Evolutionary conservation across 352 stramenopile genomes (phyloP), one percentile per base, ranked within the genome.

Genomic region (Pythium aristosporum): DNA sequence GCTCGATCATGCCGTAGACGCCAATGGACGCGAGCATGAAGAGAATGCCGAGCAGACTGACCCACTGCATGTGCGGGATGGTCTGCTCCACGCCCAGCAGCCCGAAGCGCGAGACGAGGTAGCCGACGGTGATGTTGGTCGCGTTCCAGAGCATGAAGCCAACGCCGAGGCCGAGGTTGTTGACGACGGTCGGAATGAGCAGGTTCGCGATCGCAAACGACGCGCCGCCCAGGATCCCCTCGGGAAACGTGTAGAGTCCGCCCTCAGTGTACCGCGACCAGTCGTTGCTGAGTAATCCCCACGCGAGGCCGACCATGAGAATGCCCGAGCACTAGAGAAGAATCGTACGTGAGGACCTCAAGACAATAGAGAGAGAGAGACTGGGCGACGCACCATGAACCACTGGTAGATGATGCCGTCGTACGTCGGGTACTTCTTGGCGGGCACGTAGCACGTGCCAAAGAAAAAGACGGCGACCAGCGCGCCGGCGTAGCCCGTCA

Each of bases 61-160:
- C 61, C 43, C 63, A 66, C 12, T 78, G 82, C 57, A 74, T 72
- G n/a, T 49, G 79, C 10, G 85, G 82, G 47, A 92, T 76, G 10
- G 85, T 94, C 25, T 76, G 69, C 8, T 65, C 54, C 11, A 94
- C 75, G 16, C 85, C 85, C 61, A 94, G 82, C 12, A 94, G 74
- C 5, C 85, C 85, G 7, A 86, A 76, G 11, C 85, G 76, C 20
- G 84, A 91, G 49, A 94, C 81, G 44, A 86, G 78, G 68, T 92
- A 94, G 34, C 83, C 85, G 57, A 92, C 75, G 18, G 81, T 78
- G 68, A 94, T 90, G 69, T 92, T 94, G 48, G 84, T 89, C 43
- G 79, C 83, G 68, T 94, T 94, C 85, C 85, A 94, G 52, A 94
- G 73, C 83, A 92, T 92, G 56, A 94, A 94, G 61, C 85, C 85